These are phyloP conservation scores for Bonnemaisonia californica DNA, from an alignment of 31 red algal genomes.

Conservation along the genomic window DNA sequence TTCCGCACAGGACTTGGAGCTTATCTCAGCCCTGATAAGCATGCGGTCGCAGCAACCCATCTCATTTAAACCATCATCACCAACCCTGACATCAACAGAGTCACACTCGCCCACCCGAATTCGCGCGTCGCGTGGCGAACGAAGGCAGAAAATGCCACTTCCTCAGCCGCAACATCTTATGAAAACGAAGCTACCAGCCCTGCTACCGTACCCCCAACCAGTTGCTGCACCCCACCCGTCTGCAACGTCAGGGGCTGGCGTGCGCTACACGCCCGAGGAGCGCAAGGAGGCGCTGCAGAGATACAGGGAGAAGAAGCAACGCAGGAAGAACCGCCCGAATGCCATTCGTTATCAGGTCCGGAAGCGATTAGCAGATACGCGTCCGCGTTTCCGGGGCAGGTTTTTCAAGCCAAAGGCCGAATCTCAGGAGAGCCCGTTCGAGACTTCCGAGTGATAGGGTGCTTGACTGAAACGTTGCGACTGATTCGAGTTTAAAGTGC, in stretches of 20 bases:
- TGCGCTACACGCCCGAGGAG: constrained; percentile 31
- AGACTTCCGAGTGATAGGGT: background rate
- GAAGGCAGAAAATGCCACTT: background rate
- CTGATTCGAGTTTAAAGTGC: too few species aligned
- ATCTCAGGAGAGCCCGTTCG: too few species aligned
- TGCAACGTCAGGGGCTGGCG: background rate
- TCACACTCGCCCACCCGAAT: constrained; percentile 30
- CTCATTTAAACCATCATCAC: too few species aligned
- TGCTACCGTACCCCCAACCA: background rate
- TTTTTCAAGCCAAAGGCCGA: constrained; percentile 48
- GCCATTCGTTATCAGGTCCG: constrained; percentile 83
- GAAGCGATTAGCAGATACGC: constrained; percentile 80
- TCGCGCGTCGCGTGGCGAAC: background rate
- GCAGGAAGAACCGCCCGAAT: constrained; percentile 25
- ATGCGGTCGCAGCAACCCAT: constrained; percentile 3
- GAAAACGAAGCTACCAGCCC: background rate
- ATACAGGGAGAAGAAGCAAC: constrained; percentile 41
- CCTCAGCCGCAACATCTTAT: background rate
- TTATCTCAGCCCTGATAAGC: constrained; percentile 29
- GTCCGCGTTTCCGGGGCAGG: constrained; percentile 67
- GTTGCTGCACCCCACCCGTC: background rate
- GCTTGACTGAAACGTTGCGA: background rate
- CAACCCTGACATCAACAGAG: background rate
- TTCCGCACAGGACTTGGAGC: constrained; percentile 25
- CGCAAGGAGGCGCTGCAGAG: constrained; percentile 28